These are phyloP conservation scores for Atkinsonella hypoxylon DNA, from an alignment of 2,329 filamentous ascomycete genomes.

Conservation along the genomic window DNA sequence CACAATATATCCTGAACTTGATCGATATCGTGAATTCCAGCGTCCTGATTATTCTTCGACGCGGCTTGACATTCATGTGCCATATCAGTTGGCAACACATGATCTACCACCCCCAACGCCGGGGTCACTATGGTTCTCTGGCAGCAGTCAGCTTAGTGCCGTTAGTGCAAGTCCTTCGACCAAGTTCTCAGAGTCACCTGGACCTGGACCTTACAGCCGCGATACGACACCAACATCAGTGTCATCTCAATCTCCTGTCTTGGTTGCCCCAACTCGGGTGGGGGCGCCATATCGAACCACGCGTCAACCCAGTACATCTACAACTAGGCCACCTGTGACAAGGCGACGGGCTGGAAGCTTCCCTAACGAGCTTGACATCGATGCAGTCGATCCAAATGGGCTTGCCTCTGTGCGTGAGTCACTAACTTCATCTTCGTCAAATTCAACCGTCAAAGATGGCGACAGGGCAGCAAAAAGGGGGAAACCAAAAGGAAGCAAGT, in stretches of 20 bases:
- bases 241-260: slow-evolving; percentile 59
- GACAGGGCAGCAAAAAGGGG: slow-evolving; percentile 29
- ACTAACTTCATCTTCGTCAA: slow-evolving; percentile 59
- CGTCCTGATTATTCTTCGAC: slow-evolving; percentile 23
- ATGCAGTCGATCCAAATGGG: slow-evolving; percentile 38
- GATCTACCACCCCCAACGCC: slow-evolving; percentile 56
- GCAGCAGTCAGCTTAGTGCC: slow-evolving; percentile 42
- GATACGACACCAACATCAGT: slow-evolving; percentile 71
- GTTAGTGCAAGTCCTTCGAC: slow-evolving; percentile 64
- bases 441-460: slow-evolving; percentile 50
- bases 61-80: slow-evolving; percentile 30
- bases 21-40: slow-evolving; percentile 43
- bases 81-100: slow-evolving; percentile 48
- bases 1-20: slow-evolving; percentile 46
- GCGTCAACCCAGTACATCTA: slow-evolving; percentile 42
- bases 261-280: slow-evolving; percentile 36
- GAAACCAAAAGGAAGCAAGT: slow-evolving; percentile 28
- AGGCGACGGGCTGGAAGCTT: slow-evolving; percentile 44
- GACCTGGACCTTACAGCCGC: slow-evolving; percentile 58
- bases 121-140: slow-evolving; percentile 39
- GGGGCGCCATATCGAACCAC: slow-evolving; percentile 28
- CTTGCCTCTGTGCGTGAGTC: slow-evolving; percentile 58
- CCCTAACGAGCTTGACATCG: slow-evolving; percentile 35
- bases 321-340: slow-evolving; percentile 48
- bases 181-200: slow-evolving; percentile 60